Evolutionary conservation across 2,329 filamentous ascomycete species (phyloP).

Genomic region (Aspergillus jensenii): DNA sequence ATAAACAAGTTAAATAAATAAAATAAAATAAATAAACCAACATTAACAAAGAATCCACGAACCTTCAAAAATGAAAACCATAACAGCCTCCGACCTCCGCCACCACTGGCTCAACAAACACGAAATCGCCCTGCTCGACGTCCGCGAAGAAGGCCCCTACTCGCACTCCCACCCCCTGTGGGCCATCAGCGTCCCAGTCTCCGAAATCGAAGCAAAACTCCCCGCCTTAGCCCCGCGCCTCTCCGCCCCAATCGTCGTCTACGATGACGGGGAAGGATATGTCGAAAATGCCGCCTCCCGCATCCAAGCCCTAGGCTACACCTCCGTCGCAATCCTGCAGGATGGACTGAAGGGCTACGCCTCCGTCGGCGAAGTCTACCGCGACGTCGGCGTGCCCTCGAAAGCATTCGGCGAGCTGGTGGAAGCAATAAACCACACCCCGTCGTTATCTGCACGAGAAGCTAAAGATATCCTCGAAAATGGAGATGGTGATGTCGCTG

Average conservation of each 20-base stretch:
- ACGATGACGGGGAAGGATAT: background rate
- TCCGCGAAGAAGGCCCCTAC: background rate
- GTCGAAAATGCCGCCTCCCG: background rate
- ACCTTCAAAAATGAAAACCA: background rate
- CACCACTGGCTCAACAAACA: background rate
- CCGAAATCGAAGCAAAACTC: background rate
- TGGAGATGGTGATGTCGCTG: background rate
- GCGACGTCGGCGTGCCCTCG: background rate
- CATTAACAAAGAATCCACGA: too few species aligned
- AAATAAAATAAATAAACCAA: too few species aligned
- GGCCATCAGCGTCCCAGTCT: background rate
- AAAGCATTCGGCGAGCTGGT: slow-evolving; percentile 4
- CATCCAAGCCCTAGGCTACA: background rate
- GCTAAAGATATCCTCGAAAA: background rate
- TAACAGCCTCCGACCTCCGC: background rate
- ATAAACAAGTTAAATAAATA: too few species aligned
- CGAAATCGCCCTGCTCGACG: slow-evolving; percentile 5
- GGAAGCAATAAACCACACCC: background rate
- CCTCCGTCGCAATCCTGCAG: background rate
- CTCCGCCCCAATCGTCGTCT: background rate
- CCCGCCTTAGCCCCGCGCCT: background rate
- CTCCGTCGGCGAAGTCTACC: background rate
- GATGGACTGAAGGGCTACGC: background rate
- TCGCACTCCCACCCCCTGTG: slow-evolving; percentile 1
- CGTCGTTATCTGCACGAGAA: background rate